Percentiles rank a stretch among this genome's conserved stretches.
Evolutionary conservation across 139 green algal genomes (phyloP).

Genomic region (Chlamydomonas schloesseri): DNA sequence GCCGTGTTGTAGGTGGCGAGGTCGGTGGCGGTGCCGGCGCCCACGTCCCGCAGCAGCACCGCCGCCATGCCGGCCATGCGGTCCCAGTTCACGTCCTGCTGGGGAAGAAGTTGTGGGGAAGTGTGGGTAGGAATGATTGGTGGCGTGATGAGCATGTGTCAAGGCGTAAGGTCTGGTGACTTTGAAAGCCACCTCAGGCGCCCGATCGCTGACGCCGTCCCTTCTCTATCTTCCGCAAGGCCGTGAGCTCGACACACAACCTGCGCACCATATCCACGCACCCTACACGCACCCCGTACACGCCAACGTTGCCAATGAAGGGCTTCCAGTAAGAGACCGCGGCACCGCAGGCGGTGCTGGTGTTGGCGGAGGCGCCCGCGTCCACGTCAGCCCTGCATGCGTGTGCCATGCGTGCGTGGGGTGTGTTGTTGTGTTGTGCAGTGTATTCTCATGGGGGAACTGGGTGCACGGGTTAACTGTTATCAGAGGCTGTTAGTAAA

Average conservation of each 20-base stretch:
- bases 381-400: constrained; percentile 10
- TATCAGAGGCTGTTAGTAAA: no score
- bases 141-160: background rate
- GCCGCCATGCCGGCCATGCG: background rate
- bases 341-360: background rate
- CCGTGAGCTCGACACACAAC: no score
- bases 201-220: background rate
- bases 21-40: background rate
- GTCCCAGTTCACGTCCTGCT: background rate
- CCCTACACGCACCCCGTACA: background rate
- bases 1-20: background rate
- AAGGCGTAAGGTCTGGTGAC: background rate
- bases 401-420: no score
- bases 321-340: background rate
- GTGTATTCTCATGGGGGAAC: no score
- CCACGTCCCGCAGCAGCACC: constrained; percentile 29
- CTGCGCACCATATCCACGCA: no score
- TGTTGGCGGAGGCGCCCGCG: background rate
- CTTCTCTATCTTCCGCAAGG: no score
- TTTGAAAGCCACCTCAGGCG: background rate
- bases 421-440: no score
- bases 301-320: background rate
- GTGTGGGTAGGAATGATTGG: background rate
- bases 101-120: background rate
- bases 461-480: no score